These are phyloP conservation scores for Tremellales sp. DNA, from an alignment of 1,284 basidiomycete genomes.

Conservation along the genomic window DNA sequence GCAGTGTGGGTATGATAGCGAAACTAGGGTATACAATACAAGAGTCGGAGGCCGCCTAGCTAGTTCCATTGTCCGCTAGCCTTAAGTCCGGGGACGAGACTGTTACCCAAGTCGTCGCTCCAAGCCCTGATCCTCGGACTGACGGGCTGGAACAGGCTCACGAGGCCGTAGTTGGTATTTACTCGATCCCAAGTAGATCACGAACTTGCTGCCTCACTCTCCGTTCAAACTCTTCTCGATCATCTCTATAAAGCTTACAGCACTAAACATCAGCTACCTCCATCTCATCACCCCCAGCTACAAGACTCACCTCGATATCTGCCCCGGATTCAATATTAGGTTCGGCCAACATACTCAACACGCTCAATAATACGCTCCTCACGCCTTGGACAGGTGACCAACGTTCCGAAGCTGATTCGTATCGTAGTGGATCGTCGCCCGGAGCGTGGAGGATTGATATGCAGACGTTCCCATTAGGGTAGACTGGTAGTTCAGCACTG, in stretches of 20 bases:
- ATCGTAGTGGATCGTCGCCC: constrained; percentile 71
- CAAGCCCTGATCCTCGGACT: neutral
- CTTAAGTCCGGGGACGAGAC: no score
- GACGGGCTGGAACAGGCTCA: no score
- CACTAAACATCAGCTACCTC: constrained; percentile 50
- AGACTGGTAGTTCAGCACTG: constrained; percentile 58
- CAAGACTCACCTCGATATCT: constrained; percentile 68
- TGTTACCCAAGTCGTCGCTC: constrained; percentile 1
- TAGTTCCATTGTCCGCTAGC: no score
- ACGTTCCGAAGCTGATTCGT: constrained; percentile 88
- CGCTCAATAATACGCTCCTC: constrained; percentile 91
- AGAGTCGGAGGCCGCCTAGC: no score
- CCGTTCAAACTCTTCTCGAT: constrained; percentile 57
- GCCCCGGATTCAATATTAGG: constrained; percentile 99
- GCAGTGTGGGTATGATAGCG: no score
- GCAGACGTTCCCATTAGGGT: constrained; percentile 92
- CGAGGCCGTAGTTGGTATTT: no score
- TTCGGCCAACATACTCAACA: constrained; percentile 99
- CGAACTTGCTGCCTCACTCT: constrained; percentile 51
- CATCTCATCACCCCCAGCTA: constrained; percentile 1
- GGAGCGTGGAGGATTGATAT: constrained; percentile 98
- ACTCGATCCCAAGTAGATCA: constrained; percentile 50
- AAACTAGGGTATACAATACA: no score
- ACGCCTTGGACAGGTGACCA: constrained; percentile 90
- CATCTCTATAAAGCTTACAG: constrained; percentile 89